phyloP scores from a whole-genome alignment of 2,329 filamentous ascomycete species.

The Dothistroma septosporum region DNA sequence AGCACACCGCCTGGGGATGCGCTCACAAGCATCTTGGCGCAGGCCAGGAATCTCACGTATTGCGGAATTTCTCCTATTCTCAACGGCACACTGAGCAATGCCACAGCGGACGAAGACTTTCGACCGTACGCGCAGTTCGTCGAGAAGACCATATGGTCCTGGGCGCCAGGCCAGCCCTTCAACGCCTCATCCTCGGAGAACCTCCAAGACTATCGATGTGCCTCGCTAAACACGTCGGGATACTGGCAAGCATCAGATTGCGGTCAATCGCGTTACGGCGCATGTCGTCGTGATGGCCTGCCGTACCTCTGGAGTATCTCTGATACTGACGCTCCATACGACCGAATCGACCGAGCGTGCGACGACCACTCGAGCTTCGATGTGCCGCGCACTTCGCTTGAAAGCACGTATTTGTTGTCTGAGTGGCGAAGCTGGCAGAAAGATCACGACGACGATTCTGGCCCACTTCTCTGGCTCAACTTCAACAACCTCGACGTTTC shows the following conservation, averaged over 20 bases:
- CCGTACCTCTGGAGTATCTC: slow-evolving; percentile 59
- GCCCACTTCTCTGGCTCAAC: slow-evolving; percentile 51
- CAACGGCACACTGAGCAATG: slow-evolving; percentile 52
- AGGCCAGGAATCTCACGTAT: slow-evolving; percentile 43
- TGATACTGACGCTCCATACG: slow-evolving; percentile 35
- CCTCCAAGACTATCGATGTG: slow-evolving; percentile 47
- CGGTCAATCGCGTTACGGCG: slow-evolving; percentile 46
- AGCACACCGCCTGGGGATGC: slow-evolving; percentile 12
- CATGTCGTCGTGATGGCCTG: slow-evolving; percentile 52
- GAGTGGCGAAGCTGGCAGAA: slow-evolving; percentile 25
- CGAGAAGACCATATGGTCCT: slow-evolving; percentile 56
- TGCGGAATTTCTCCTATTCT: slow-evolving; percentile 61
- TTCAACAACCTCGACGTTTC: slow-evolving; percentile 56
- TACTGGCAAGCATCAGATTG: slow-evolving; percentile 59
- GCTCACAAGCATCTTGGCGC: slow-evolving; percentile 24
- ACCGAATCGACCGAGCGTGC: slow-evolving; percentile 46
- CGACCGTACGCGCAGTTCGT: slow-evolving; percentile 50
- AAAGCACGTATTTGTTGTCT: slow-evolving; percentile 56
- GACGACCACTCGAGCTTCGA: slow-evolving; percentile 48
- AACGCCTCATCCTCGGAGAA: slow-evolving; percentile 39
- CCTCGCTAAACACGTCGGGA: slow-evolving; percentile 52
- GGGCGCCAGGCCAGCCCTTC: slow-evolving; percentile 54
- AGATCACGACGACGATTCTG: slow-evolving; percentile 27
- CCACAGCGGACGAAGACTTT: slow-evolving; percentile 48
- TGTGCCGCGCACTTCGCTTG: slow-evolving; percentile 58